phyloP scores from a whole-genome alignment of 306 rosid species.

The Arachis stenosperma region DNA sequence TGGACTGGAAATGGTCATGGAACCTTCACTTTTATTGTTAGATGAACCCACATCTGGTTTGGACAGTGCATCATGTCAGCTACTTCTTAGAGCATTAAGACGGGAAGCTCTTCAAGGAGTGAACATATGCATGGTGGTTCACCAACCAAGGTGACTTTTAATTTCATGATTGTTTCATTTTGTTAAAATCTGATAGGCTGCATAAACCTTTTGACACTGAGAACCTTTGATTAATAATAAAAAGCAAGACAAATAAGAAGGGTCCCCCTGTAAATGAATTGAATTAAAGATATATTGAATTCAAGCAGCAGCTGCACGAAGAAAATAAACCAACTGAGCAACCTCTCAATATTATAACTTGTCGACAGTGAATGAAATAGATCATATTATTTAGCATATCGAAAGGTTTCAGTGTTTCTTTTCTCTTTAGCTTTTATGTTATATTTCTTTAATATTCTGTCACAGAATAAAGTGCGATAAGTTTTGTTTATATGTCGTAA shows the following conservation, averaged over 20 bases:
- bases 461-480: too few species aligned
- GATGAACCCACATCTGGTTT: constrained; percentile 89
- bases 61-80: constrained; percentile 85
- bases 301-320: neutral
- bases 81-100: constrained; percentile 79
- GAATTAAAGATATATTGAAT: too few species aligned
- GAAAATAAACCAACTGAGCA: too few species aligned
- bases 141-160: constrained; percentile 79
- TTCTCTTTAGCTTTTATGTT: too few species aligned
- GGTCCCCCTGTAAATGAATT: neutral
- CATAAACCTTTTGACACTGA: neutral
- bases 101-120: constrained; percentile 93
- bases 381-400: too few species aligned
- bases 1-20: constrained; percentile 91
- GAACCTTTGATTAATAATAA: neutral
- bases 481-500: too few species aligned
- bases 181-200: neutral
- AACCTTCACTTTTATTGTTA: constrained; percentile 80
- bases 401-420: too few species aligned
- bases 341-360: too few species aligned
- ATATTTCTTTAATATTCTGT: too few species aligned
- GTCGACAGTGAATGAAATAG: too few species aligned
- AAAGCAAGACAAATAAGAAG: neutral
- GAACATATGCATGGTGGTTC: constrained; percentile 87
- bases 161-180: constrained; percentile 9